A percentile compares a stretch with the other conserved stretches of the same genome.
phyloP scores from a whole-genome alignment of 1,284 basidiomycete genomes.

The Ustilago hordei region DNA sequence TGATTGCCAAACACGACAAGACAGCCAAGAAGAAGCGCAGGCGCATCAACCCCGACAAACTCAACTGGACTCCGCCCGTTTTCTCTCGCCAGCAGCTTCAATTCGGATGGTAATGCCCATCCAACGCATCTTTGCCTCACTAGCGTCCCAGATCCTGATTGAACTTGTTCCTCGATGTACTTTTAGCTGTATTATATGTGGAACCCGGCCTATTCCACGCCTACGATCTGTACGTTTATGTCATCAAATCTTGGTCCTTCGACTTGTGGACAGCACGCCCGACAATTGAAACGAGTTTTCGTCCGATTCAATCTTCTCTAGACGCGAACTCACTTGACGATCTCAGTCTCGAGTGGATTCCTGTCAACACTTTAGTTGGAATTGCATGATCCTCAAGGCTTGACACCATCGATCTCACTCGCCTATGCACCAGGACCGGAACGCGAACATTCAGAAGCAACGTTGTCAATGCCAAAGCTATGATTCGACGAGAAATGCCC shows the following conservation, averaged over 20 bases:
- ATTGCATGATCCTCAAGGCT: constrained; percentile 33
- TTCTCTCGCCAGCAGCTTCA: constrained; percentile 68
- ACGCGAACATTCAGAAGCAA: not conserved
- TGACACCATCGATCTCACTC: constrained; percentile 52
- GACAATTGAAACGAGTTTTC: not conserved
- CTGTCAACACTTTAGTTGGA: not conserved
- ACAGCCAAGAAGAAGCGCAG: constrained; percentile 82
- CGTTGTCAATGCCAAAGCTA: not conserved
- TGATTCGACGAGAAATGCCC: not conserved
- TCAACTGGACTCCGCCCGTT: constrained; percentile 85
- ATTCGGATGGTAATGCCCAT: constrained; percentile 58
- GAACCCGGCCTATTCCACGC: not conserved
- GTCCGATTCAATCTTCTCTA: not conserved
- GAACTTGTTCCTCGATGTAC: constrained; percentile 1
- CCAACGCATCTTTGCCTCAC: not conserved
- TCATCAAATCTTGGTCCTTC: not conserved
- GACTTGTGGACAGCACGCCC: not conserved
- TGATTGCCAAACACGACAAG: constrained; percentile 91
- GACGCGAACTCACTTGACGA: not conserved
- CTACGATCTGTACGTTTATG: constrained; percentile 1
- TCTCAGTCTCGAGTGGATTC: not conserved
- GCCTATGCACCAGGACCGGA: constrained; percentile 26
- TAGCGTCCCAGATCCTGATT: not conserved
- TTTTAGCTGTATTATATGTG: constrained; percentile 8
- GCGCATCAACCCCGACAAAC: constrained; percentile 81